phyloP scores from a whole-genome alignment of 2,329 filamentous ascomycete genomes.

The Venturiaceae sp. region DNA sequence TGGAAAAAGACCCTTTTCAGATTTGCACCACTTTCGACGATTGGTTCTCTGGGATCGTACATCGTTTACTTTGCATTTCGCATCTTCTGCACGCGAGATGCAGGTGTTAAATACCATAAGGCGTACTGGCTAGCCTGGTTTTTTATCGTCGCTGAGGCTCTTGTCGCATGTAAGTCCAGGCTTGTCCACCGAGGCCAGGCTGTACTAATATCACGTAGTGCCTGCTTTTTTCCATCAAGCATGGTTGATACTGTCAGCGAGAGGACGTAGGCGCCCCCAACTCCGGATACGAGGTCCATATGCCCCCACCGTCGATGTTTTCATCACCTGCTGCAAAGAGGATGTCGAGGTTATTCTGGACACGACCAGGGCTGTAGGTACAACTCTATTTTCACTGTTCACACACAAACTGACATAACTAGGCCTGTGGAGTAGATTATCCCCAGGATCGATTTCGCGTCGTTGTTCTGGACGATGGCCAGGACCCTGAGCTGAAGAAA shows the following conservation, averaged over 20 bases:
- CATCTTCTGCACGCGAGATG: constrained; percentile 41
- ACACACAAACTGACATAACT: not conserved
- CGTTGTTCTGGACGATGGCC: constrained; percentile 33
- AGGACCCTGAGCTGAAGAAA: constrained; percentile 25
- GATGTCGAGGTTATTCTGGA: constrained; percentile 47
- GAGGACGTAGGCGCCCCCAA: constrained; percentile 1
- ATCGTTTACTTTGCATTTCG: constrained; percentile 40
- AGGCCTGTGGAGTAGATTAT: constrained; percentile 45
- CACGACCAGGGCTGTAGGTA: constrained; percentile 36
- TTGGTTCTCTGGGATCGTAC: constrained; percentile 23
- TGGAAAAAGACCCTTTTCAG: constrained; percentile 26
- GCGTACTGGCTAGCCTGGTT: constrained; percentile 45
- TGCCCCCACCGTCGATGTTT: constrained; percentile 46
- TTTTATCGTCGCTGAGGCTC: constrained; percentile 46
- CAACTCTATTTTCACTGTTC: not conserved
- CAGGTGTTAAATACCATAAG: constrained; percentile 31
- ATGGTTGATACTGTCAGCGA: constrained; percentile 4
- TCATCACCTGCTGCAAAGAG: constrained; percentile 50
- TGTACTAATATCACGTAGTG: not conserved
- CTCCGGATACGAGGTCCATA: constrained; percentile 24
- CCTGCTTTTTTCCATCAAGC: constrained; percentile 8
- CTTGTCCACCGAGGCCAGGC: not conserved
- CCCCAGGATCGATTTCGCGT: constrained; percentile 44
- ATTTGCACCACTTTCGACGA: constrained; percentile 23
- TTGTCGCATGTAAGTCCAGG: constrained; percentile 26